A percentile compares a stretch with the other conserved stretches of the same genome.
Evolutionary conservation across 164 flowering plant genomes (phyloP).

Genomic region (Houttuynia cordata): DNA sequence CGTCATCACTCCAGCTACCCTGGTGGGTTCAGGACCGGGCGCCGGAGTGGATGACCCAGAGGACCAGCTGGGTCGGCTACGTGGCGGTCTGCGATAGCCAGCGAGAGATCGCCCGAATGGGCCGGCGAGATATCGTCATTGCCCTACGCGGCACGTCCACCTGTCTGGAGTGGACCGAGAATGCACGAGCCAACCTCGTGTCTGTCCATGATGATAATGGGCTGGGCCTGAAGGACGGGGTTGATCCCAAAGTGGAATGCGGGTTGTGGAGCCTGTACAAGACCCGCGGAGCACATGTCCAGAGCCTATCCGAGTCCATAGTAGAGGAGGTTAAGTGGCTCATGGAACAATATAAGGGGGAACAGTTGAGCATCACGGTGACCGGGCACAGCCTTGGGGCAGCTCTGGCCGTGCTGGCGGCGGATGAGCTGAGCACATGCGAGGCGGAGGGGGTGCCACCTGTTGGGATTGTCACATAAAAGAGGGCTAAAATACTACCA

Average conservation of each 20-base stretch:
- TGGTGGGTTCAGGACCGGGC: no score
- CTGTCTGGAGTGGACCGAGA: slow-evolving; percentile 93
- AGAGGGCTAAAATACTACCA: no score
- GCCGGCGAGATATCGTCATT: slow-evolving; percentile 79
- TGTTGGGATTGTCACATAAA: no score
- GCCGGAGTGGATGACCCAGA: slow-evolving; percentile 94
- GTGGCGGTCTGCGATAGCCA: slow-evolving; percentile 82
- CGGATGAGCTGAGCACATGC: slow-evolving; percentile 47
- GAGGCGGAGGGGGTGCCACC: slow-evolving; percentile 32
- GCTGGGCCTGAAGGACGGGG: neutral
- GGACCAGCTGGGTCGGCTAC: slow-evolving; percentile 83
- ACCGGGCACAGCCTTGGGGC: slow-evolving; percentile 97
- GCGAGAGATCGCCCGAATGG: slow-evolving; percentile 77
- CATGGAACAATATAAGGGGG: slow-evolving; percentile 52
- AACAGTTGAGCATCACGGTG: slow-evolving; percentile 59
- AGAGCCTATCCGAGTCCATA: slow-evolving; percentile 58
- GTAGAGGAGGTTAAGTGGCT: slow-evolving; percentile 45
- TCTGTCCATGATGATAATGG: slow-evolving; percentile 9
- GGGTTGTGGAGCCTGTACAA: slow-evolving; percentile 71
- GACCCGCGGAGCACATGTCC: slow-evolving; percentile 46
- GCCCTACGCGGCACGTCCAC: slow-evolving; percentile 88
- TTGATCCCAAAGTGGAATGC: slow-evolving; percentile 54
- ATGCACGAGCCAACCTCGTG: slow-evolving; percentile 45
- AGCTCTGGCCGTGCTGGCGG: slow-evolving; percentile 62
- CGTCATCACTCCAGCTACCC: slow-evolving; percentile 75